Conservation (phyloP, 2,329 filamentous ascomycete species). For the Paraconiothyrium brasiliense region DNA sequence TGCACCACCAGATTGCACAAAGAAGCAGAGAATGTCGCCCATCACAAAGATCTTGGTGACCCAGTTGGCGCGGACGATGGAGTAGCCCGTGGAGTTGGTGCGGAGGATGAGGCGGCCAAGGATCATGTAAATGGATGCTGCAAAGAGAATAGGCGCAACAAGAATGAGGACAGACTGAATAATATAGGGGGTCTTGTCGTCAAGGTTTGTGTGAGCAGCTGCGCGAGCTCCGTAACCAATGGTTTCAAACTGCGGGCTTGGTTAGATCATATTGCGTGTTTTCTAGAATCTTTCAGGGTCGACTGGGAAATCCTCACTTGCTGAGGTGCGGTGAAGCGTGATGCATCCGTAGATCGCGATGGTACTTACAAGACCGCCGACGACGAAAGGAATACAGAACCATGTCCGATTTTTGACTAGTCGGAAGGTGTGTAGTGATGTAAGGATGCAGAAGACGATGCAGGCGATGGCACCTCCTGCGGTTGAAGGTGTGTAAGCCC, state of each 20-base stretch:
- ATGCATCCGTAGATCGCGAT: slow-evolving; percentile 3
- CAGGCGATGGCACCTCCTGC: slow-evolving; percentile 59
- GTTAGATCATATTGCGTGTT: background rate
- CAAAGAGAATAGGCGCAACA: slow-evolving; percentile 54
- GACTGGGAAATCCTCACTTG: background rate
- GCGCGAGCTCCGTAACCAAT: slow-evolving; percentile 53
- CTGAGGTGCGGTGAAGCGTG: background rate
- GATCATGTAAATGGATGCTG: slow-evolving; percentile 56
- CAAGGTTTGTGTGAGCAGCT: slow-evolving; percentile 45
- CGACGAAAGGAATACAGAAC: slow-evolving; percentile 61
- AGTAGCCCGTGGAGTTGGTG: slow-evolving; percentile 49
- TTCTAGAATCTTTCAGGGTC: background rate
- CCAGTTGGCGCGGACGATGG: slow-evolving; percentile 53
- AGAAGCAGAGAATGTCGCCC: slow-evolving; percentile 62
- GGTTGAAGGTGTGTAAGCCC: slow-evolving; percentile 58
- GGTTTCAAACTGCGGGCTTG: slow-evolving; percentile 43
- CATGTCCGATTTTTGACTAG: slow-evolving; percentile 57
- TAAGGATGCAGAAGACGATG: slow-evolving; percentile 58
- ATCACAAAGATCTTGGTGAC: slow-evolving; percentile 63
- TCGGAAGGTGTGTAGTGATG: slow-evolving; percentile 55
- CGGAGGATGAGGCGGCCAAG: slow-evolving; percentile 49
- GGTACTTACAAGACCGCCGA: slow-evolving; percentile 60
- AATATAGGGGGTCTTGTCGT: slow-evolving; percentile 46
- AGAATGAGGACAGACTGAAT: slow-evolving; percentile 53
- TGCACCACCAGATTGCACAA: slow-evolving; percentile 59